A percentile compares a stretch with the other conserved stretches of the same genome.
Evolutionary conservation across 2,329 filamentous ascomycete species (phyloP).

Genomic region (Cladobotryum protrusum): DNA sequence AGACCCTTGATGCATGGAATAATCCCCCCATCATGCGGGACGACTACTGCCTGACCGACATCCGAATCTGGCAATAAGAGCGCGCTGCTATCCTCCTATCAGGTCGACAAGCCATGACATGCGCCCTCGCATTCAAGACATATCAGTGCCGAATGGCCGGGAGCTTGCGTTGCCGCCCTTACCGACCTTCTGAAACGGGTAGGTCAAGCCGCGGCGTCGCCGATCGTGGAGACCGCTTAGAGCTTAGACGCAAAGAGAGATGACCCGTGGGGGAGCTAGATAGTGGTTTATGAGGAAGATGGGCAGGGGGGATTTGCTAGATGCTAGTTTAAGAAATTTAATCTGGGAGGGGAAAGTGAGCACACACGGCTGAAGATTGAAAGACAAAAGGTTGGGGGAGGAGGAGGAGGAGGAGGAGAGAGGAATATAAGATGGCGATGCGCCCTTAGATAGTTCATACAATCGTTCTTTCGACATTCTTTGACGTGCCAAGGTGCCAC

Average conservation of each 20-base stretch:
- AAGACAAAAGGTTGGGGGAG: too few relatives aligned
- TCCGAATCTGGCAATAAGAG: too few relatives aligned
- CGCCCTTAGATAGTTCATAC: not conserved
- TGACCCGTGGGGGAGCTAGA: not conserved
- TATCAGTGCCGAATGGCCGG: conserved; percentile 15
- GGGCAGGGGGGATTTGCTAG: not conserved
- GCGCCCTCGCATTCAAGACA: not conserved
- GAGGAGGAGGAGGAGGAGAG: not conserved
- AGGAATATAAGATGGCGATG: not conserved
- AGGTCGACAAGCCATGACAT: conserved; percentile 8
- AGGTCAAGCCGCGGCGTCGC: conserved; percentile 7
- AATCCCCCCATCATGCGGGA: too few relatives aligned
- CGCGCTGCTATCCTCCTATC: conserved; percentile 5
- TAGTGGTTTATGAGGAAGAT: not conserved
- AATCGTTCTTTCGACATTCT: not conserved
- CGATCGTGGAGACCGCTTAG: conserved; percentile 4
- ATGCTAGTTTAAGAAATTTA: too few relatives aligned
- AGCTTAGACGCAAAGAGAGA: not conserved
- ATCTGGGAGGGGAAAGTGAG: too few relatives aligned
- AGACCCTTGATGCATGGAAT: too few relatives aligned
- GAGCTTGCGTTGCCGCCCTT: conserved; percentile 10
- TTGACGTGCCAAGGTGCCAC: not conserved
- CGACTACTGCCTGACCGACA: too few relatives aligned
- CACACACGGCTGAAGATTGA: too few relatives aligned
- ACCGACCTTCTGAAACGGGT: conserved; percentile 17